Percentiles rank a stretch among this genome's conserved stretches.
Conservation (phyloP, 2,329 filamentous ascomycete species). For the Lecanicillium sp. region DNA sequence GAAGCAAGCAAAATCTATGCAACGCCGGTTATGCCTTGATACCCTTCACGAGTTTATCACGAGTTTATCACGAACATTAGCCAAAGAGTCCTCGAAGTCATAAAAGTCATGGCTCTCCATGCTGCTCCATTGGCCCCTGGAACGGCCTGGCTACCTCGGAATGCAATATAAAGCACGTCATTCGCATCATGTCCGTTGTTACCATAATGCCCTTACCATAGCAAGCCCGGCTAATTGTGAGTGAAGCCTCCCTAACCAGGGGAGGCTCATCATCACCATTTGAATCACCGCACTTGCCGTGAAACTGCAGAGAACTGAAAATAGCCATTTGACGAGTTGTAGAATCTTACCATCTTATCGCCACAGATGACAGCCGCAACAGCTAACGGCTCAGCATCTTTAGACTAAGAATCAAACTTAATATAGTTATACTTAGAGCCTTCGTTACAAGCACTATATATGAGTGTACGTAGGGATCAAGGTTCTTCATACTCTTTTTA, state of each 20-base stretch:
- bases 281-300: constrained; percentile 53
- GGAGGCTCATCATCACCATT: constrained; percentile 42
- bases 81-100: constrained; percentile 43
- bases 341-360: constrained; percentile 34
- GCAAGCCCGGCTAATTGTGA: constrained; percentile 45
- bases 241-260: constrained; percentile 43
- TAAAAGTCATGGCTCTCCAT: constrained; percentile 40
- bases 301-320: constrained; percentile 31
- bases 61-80: constrained; percentile 39
- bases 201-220: constrained; percentile 42
- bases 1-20: too few relatives aligned
- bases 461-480: constrained; percentile 45
- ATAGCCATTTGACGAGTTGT: neutral
- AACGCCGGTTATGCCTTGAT: constrained; percentile 21
- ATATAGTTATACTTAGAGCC: constrained; percentile 27
- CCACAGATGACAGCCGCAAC: constrained; percentile 51
- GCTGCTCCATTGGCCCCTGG: constrained; percentile 41
- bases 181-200: constrained; percentile 43
- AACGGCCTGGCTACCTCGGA: constrained; percentile 43
- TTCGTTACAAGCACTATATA: constrained; percentile 51
- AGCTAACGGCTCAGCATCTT: constrained; percentile 44
- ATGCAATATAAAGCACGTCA: constrained; percentile 53
- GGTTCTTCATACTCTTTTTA: constrained; percentile 28
- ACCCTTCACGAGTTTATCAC: constrained; percentile 37
- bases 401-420: constrained; percentile 34